phyloP scores from a whole-genome alignment of 371 early-diverging fungal species.

The Mortierella sp. region DNA sequence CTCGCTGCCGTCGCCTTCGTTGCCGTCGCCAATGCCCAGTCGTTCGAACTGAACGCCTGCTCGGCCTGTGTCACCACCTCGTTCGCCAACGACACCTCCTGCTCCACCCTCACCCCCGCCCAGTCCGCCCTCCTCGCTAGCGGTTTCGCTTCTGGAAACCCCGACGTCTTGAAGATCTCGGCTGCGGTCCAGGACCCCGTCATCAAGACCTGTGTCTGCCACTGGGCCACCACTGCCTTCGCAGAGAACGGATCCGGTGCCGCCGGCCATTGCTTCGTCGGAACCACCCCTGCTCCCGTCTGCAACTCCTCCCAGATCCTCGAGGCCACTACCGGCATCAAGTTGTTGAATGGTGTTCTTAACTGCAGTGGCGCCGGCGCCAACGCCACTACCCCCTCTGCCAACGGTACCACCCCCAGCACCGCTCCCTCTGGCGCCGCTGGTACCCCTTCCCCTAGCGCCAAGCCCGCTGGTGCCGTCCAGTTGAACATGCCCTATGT shows the following conservation, averaged over 20 bases:
- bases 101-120: conserved; percentile 19
- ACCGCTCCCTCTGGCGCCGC: neutral
- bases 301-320: conserved; percentile 28
- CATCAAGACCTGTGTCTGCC: conserved; percentile 36
- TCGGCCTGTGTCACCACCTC: conserved; percentile 31
- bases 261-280: conserved; percentile 21
- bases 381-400: conserved; percentile 1
- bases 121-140: neutral
- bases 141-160: conserved; percentile 8
- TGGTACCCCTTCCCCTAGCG: neutral
- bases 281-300: conserved; percentile 11
- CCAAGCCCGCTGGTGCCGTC: conserved; percentile 19
- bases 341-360: neutral
- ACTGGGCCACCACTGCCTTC: conserved; percentile 29
- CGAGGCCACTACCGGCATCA: conserved; percentile 2
- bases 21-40: conserved; percentile 45
- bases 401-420: neutral
- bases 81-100: conserved; percentile 25
- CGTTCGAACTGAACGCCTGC: conserved; percentile 32
- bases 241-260: conserved; percentile 12
- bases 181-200: conserved; percentile 12
- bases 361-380: conserved; percentile 11
- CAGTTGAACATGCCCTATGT: conserved; percentile 42
- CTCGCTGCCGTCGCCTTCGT: conserved; percentile 42
- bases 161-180: neutral